A percentile compares a stretch with the other conserved stretches of the same genome.
These are phyloP conservation scores for Penicillium fuscoglaucum DNA, from an alignment of 2,329 filamentous ascomycete species.

Conservation along the genomic window DNA sequence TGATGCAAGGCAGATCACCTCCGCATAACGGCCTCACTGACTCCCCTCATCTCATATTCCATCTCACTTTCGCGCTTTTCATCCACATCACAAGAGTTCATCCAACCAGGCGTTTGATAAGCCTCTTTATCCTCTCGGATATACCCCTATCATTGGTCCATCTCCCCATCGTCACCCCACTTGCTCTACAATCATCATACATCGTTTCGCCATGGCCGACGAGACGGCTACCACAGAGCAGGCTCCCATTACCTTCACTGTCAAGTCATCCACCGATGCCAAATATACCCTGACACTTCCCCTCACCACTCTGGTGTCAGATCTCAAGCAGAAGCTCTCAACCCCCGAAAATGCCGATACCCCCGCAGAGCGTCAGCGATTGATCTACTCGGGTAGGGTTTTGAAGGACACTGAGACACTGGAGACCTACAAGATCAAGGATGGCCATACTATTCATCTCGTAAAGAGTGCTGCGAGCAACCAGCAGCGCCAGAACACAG, in stretches of 20 bases:
- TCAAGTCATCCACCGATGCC: slow-evolving; percentile 92
- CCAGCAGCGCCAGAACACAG: slow-evolving; percentile 56
- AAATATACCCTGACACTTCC: slow-evolving; percentile 81
- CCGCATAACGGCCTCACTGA: slow-evolving; percentile 5
- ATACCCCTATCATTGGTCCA: not conserved
- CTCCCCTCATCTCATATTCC: not conserved
- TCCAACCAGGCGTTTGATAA: not conserved
- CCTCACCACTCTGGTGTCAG: slow-evolving; percentile 71
- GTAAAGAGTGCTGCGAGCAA: slow-evolving; percentile 97
- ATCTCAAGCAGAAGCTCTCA: slow-evolving; percentile 87
- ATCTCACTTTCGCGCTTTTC: not conserved
- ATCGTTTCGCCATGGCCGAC: slow-evolving; percentile 40
- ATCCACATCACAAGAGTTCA: not conserved
- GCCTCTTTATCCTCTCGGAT: not conserved
- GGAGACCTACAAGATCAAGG: slow-evolving; percentile 87
- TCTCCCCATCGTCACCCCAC: slow-evolving; percentile 18
- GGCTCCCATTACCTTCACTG: slow-evolving; percentile 86
- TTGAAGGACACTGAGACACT: slow-evolving; percentile 92
- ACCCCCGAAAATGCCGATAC: slow-evolving; percentile 80
- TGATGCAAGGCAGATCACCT: slow-evolving; percentile 16
- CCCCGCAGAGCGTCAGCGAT: slow-evolving; percentile 80
- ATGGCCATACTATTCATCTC: slow-evolving; percentile 91
- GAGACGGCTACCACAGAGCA: slow-evolving; percentile 56
- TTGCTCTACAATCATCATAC: slow-evolving; percentile 6
- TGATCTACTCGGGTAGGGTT: slow-evolving; percentile 96